Conservation (phyloP, 2,329 filamentous ascomycete genomes). For the Cladosporium sp. region DNA sequence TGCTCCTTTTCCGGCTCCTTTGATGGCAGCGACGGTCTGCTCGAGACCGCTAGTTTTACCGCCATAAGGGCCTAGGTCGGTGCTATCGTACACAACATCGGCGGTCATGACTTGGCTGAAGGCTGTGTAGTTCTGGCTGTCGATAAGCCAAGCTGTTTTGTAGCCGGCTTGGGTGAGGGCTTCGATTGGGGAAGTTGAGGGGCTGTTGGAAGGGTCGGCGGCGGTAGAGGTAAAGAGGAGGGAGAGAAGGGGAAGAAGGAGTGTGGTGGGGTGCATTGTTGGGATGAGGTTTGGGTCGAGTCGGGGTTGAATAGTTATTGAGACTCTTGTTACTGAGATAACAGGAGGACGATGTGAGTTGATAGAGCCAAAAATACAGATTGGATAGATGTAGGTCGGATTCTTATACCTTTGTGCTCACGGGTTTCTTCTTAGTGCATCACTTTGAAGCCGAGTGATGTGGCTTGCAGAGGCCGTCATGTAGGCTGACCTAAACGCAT, state of each 20-base stretch:
- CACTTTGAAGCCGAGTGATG: no score
- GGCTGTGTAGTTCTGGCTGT: conserved; percentile 16
- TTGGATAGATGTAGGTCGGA: no score
- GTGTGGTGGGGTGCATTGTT: background rate
- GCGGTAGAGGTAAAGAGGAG: background rate
- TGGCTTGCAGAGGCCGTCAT: no score
- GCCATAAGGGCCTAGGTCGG: conserved; percentile 11
- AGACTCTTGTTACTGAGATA: no score
- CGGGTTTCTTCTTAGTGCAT: no score
- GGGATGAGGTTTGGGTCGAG: no score
- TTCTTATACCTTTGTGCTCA: no score
- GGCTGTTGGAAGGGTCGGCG: background rate
- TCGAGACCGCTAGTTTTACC: conserved; percentile 14
- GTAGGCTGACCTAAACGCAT: no score
- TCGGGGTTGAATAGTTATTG: no score
- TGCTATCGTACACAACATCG: conserved; percentile 16
- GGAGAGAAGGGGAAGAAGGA: background rate
- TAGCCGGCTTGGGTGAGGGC: conserved; percentile 19
- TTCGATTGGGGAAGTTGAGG: conserved; percentile 5
- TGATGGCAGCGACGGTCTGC: conserved; percentile 7
- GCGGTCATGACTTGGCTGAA: conserved; percentile 13
- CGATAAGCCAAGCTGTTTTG: conserved; percentile 14
- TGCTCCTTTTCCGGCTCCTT: conserved; percentile 5
- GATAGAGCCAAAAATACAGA: no score
- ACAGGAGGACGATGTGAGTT: no score